These are phyloP conservation scores for Claviceps sp. DNA, from an alignment of 2,329 filamentous ascomycete species.

Conservation along the genomic window DNA sequence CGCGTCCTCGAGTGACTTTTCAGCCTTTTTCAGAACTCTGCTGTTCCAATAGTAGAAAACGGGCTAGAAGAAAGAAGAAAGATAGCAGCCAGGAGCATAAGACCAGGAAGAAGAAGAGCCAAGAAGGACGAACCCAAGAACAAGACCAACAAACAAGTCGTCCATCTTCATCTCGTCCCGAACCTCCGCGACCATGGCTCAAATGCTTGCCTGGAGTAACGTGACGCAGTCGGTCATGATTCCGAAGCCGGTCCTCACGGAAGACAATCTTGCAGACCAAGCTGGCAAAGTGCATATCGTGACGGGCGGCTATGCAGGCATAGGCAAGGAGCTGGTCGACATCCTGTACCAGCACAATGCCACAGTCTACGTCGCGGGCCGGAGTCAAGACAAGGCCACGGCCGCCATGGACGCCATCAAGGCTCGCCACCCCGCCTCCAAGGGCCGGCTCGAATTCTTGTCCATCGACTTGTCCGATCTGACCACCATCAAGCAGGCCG, in stretches of 20 bases:
- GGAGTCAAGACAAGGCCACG: constrained; percentile 29
- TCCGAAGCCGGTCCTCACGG: constrained; percentile 4
- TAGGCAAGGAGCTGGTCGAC: constrained; percentile 37
- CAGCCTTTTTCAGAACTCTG: no score
- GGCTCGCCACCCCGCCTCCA: constrained; percentile 19
- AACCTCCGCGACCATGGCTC: not conserved
- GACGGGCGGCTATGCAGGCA: constrained; percentile 28
- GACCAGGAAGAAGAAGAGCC: no score
- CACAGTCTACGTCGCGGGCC: constrained; percentile 41
- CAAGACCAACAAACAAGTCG: no score
- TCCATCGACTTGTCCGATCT: constrained; percentile 31
- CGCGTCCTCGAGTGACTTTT: no score
- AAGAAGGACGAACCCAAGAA: no score
- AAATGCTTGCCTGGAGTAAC: not conserved
- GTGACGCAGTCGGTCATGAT: constrained; percentile 3
- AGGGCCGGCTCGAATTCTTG: constrained; percentile 28
- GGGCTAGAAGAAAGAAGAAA: no score
- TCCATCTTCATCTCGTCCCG: not conserved
- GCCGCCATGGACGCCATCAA: constrained; percentile 31
- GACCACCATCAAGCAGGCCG: constrained; percentile 20
- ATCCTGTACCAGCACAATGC: constrained; percentile 41
- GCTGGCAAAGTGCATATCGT: constrained; percentile 33
- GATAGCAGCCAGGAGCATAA: no score
- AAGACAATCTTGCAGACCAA: constrained; percentile 4
- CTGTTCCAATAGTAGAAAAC: no score